These are phyloP conservation scores for Ogataea nitratoaversa DNA, from an alignment of 805 yeast species.

Conservation along the genomic window DNA sequence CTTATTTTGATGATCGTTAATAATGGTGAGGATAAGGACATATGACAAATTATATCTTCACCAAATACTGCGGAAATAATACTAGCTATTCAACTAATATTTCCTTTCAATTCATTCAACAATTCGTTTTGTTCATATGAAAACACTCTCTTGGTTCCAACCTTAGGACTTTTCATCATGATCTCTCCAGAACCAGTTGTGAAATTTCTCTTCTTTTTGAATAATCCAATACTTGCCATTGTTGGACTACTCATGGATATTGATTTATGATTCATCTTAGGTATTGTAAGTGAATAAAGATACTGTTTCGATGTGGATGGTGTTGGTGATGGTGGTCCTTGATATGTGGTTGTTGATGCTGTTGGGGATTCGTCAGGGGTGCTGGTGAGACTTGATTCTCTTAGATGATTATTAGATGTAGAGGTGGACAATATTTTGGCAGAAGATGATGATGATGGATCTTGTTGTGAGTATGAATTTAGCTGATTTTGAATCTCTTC, in stretches of 20 bases:
- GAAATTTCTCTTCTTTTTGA: conserved; percentile 12
- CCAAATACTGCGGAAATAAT: not conserved
- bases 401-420: no score
- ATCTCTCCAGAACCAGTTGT: conserved; percentile 7
- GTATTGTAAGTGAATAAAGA: no score
- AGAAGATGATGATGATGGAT: conserved; percentile 9
- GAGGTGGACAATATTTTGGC: no score
- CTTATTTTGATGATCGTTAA: no score
- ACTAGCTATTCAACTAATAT: not conserved
- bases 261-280: no score
- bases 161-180: not conserved
- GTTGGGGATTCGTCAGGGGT: not conserved
- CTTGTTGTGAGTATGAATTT: conserved; percentile 10
- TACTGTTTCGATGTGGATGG: no score
- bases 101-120: conserved; percentile 36
- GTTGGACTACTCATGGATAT: no score
- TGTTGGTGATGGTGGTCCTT: no score
- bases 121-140: conserved; percentile 53
- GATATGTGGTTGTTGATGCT: not conserved
- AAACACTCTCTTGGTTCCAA: conserved; percentile 31
- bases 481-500: conserved; percentile 32
- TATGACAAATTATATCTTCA: no score
- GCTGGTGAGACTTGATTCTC: no score
- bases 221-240: no score
- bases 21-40: no score